A percentile compares a stretch with the other conserved stretches of the same genome.
These are phyloP conservation scores for Sordaria brevicollis DNA, from an alignment of 495 filamentous ascomycete species.

Conservation along the genomic window DNA sequence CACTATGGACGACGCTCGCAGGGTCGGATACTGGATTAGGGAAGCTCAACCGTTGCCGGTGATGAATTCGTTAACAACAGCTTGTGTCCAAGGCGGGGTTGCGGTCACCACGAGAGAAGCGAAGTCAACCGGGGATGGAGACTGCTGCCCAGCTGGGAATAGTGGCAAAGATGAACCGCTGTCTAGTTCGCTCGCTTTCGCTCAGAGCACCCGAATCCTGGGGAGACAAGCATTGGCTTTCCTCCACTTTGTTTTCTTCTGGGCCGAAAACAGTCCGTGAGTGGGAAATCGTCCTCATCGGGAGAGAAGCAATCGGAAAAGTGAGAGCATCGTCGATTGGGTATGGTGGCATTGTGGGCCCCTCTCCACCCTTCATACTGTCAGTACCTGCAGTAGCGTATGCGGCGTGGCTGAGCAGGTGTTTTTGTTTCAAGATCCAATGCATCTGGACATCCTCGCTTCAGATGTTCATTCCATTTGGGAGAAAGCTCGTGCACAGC, in stretches of 20 bases:
- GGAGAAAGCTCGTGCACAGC: neutral
- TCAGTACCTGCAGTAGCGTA: conserved; percentile 11
- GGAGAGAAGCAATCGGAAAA: neutral
- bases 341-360: neutral
- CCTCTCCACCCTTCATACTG: neutral
- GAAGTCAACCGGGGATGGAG: neutral
- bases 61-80: neutral
- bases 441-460: neutral
- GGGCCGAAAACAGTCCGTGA: neutral
- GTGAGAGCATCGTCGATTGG: conserved; percentile 4
- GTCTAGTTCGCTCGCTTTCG: neutral
- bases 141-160: neutral
- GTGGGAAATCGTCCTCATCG: neutral
- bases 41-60: neutral
- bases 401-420: conserved; percentile 8
- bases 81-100: neutral
- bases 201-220: neutral
- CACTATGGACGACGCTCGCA: neutral
- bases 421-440: conserved; percentile 6
- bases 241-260: neutral
- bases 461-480: neutral
- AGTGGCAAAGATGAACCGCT: neutral
- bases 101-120: neutral
- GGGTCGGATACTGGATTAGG: neutral
- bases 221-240: neutral